Percentiles rank a stretch among this genome's conserved stretches.
Evolutionary conservation across 306 rosid species (phyloP).

Genomic region (Herpetospermum pedunculosum): DNA sequence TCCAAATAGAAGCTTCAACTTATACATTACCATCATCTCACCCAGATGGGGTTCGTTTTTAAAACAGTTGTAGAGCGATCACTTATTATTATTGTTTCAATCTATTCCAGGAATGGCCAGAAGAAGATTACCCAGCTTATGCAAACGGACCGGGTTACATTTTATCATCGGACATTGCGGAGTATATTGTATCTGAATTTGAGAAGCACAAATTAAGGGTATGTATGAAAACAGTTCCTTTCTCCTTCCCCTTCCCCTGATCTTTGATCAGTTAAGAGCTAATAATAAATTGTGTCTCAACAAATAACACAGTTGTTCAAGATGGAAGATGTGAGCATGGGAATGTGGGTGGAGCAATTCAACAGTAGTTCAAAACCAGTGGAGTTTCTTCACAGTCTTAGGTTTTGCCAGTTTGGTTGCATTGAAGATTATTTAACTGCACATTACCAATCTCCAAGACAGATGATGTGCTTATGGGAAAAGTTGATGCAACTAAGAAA

Average conservation of each 20-base stretch:
- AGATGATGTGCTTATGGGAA: conserved; percentile 87
- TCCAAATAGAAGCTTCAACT: neutral
- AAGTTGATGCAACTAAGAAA: conserved; percentile 43
- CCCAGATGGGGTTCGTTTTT: neutral
- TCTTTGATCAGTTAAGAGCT: neutral
- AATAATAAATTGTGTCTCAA: neutral
- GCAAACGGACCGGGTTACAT: conserved; percentile 94
- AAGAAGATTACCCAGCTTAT: conserved; percentile 87
- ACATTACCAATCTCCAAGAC: conserved; percentile 88
- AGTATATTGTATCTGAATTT: conserved; percentile 49
- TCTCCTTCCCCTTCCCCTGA: neutral
- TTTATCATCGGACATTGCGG: conserved; percentile 63
- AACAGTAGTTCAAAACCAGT: conserved; percentile 44
- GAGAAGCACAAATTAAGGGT: conserved; percentile 64
- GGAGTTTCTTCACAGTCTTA: conserved; percentile 52
- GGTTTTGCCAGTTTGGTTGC: conserved; percentile 88
- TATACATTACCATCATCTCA: neutral
- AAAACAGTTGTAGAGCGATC: neutral
- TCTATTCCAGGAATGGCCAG: conserved; percentile 72
- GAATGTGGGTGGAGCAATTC: conserved; percentile 88
- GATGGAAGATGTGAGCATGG: conserved; percentile 99
- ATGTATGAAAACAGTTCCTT: conserved; percentile 9
- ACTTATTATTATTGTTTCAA: neutral
- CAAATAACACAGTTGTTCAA: conserved; percentile 67
- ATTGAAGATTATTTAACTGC: conserved; percentile 70